phyloP scores from a whole-genome alignment of 805 yeast genomes.

The Sugiyamaella qingdaonensis region DNA sequence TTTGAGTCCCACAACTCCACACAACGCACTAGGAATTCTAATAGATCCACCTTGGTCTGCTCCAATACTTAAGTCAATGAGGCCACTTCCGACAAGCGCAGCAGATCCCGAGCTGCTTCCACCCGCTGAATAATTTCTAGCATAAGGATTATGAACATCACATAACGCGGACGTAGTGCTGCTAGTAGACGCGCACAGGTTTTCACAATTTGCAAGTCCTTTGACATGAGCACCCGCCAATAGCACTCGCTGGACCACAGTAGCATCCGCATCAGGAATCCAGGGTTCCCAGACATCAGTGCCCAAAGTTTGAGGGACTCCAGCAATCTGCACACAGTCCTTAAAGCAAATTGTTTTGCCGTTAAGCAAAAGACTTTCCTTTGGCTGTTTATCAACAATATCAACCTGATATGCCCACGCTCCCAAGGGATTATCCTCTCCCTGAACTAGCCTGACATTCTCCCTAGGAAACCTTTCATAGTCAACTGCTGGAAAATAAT shows the following conservation, averaged over 20 bases:
- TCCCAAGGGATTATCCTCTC: conserved; percentile 27
- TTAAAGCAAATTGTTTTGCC: conserved; percentile 34
- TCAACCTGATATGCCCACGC: conserved; percentile 35
- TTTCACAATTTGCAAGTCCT: conserved; percentile 38
- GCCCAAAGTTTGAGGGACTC: conserved; percentile 37
- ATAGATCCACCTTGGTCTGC: conserved; percentile 53
- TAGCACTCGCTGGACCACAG: conserved; percentile 35
- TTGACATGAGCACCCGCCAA: conserved; percentile 35
- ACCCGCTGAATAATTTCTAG: conserved; percentile 38
- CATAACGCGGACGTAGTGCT: conserved; percentile 40
- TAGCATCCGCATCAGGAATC: conserved; percentile 37
- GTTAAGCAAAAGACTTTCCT: conserved; percentile 21
- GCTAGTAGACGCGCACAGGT: conserved; percentile 34
- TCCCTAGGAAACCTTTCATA: conserved; percentile 34
- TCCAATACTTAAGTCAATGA: conserved; percentile 51
- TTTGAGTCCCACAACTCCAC: conserved; percentile 46
- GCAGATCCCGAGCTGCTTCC: conserved; percentile 57
- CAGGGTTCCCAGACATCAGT: conserved; percentile 35
- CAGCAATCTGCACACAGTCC: conserved; percentile 36
- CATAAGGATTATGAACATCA: conserved; percentile 43
- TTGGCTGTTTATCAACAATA: conserved; percentile 28
- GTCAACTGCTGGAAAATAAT: conserved; percentile 32
- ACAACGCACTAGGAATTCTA: conserved; percentile 45
- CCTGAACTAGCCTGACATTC: conserved; percentile 26
- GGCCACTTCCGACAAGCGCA: conserved; percentile 46